Evolutionary conservation across 768 basidiomycete genomes (phyloP), one percentile per base, ranked within the genome.

Genomic region (Kwoniella heveanensis): DNA sequence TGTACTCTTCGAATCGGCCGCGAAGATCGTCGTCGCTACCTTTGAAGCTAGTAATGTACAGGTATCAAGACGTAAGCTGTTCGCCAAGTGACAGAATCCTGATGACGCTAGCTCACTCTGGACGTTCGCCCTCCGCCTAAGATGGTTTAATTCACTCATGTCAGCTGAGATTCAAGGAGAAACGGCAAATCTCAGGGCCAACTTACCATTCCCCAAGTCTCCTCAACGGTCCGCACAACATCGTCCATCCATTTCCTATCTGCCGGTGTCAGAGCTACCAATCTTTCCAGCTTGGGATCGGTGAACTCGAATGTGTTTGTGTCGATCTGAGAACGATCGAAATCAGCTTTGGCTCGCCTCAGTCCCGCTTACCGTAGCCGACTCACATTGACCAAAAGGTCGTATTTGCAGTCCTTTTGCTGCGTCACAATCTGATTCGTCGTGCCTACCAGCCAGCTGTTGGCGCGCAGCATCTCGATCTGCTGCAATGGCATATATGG

Each of bases 181-280:
- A 44, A 19, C 39, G 8, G 10, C 4, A 17, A 3, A 19, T 44
- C 8, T 44, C 10, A 44, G 9, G 9, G 4, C 39, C 8, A 3
- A 66, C 77, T 54, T 44, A 73, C 76, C 30, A 67, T 44, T 21
- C 64, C 69, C 67, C 68, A 78, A 1, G 75, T 73, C 51, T 80
- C 79, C 56, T 81, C 80, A 6, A 81, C 80, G 0, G 78, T 75
- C 29, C 65, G 61, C 7, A 80, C 77, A 1, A 82, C 75, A 69
- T 95, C 92, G 74, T 98, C 94, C 85, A 98, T 91, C 96, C 96
- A 99, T 79, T 91, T 94, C 62, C 95, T 83, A 78, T 98, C 96
- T 0, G 94, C 92, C 0, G 96, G 83, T 1, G 95, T 97, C 68
- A 99, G 81, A 5, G 85, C 86, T 22, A 88, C 86, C 32, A 88